Conservation (phyloP, 2,329 filamentous ascomycete genomes). For the Acephala macrosclerotiorum region DNA sequence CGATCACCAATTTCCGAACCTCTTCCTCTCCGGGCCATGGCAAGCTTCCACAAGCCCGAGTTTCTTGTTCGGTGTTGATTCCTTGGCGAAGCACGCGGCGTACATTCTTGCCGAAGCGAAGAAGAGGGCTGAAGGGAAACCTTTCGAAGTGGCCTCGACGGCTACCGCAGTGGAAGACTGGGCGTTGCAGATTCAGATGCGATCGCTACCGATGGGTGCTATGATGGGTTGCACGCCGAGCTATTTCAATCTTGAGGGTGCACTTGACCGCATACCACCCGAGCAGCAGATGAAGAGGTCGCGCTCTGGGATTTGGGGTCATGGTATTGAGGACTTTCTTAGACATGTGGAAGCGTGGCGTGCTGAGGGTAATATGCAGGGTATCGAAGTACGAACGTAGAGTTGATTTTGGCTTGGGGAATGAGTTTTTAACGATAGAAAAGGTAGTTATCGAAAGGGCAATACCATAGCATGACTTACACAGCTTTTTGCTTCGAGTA, state of each 20-base stretch:
- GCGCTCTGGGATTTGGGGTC: slow-evolving; percentile 15
- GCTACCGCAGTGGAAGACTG: slow-evolving; percentile 56
- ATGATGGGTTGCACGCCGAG: slow-evolving; percentile 60
- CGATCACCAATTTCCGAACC: slow-evolving; percentile 60
- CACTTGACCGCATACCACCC: slow-evolving; percentile 14
- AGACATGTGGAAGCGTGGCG: slow-evolving; percentile 17
- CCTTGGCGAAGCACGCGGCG: slow-evolving; percentile 50
- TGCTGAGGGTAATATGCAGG: slow-evolving; percentile 13
- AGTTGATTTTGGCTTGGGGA: not conserved
- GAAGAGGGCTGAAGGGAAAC: slow-evolving; percentile 24
- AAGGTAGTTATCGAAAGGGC: no score
- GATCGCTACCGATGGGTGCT: slow-evolving; percentile 49
- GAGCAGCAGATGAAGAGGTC: slow-evolving; percentile 15
- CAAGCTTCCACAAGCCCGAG: slow-evolving; percentile 52
- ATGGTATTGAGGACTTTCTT: slow-evolving; percentile 20
- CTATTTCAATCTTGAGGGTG: slow-evolving; percentile 51
- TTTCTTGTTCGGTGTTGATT: slow-evolving; percentile 47
- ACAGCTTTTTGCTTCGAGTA: no score
- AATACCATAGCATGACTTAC: no score
- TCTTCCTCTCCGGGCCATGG: slow-evolving; percentile 55
- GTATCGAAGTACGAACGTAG: slow-evolving; percentile 8
- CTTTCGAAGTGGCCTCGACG: slow-evolving; percentile 52
- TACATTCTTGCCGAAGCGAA: slow-evolving; percentile 51
- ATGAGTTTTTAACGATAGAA: no score
- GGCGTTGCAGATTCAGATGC: slow-evolving; percentile 49